Conservation (phyloP, 208 protist species). For the Lotmaria passim region DNA sequence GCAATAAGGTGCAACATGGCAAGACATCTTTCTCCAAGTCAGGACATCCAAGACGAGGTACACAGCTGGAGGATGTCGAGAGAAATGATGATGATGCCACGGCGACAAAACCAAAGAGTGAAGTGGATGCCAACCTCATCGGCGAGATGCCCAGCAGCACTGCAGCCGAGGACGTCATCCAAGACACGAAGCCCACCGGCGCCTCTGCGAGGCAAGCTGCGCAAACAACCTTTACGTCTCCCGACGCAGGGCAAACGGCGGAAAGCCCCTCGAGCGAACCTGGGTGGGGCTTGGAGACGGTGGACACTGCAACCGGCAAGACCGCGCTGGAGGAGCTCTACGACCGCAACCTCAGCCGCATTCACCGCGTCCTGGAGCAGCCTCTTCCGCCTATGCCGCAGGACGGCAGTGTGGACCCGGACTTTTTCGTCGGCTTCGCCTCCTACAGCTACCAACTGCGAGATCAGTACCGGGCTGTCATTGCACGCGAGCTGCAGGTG, state of each 20-base stretch:
- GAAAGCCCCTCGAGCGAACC: neutral
- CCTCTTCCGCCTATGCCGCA: constrained; percentile 74
- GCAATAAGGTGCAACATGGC: neutral
- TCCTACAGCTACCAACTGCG: constrained; percentile 84
- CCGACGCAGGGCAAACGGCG: neutral
- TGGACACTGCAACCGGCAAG: constrained; percentile 59
- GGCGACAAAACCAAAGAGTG: neutral
- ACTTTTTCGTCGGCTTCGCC: constrained; percentile 85
- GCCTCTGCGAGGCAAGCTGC: neutral
- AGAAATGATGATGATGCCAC: neutral
- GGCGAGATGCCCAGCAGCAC: too few relatives aligned
- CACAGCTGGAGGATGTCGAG: neutral
- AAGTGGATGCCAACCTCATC: neutral
- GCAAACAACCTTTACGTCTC: neutral
- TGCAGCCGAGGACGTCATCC: too few relatives aligned
- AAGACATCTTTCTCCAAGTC: neutral
- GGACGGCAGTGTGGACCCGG: constrained; percentile 74
- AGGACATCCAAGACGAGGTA: neutral
- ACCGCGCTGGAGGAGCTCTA: constrained; percentile 71
- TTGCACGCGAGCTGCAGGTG: constrained; percentile 65
- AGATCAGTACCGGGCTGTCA: constrained; percentile 79
- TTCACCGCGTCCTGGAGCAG: constrained; percentile 65
- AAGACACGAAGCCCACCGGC: too few relatives aligned
- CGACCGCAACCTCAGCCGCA: constrained; percentile 56
- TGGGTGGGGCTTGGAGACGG: constrained; percentile 66